phyloP scores from a whole-genome alignment of 139 green algal species.

The Ostreobium quekettii region DNA sequence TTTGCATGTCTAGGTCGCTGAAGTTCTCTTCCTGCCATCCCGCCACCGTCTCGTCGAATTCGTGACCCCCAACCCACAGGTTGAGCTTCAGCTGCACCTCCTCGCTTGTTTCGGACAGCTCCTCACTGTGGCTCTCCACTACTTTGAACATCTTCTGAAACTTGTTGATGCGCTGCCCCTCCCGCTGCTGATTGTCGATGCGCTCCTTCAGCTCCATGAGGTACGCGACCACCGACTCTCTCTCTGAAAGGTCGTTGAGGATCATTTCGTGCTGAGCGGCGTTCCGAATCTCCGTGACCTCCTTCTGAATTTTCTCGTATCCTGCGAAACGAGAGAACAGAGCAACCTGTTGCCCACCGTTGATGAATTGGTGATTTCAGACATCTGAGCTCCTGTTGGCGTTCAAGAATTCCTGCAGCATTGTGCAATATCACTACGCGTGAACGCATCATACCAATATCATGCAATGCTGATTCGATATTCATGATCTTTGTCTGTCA shows the following conservation, averaged over 20 bases:
- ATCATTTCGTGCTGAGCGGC: slow-evolving; percentile 65
- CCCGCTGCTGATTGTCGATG: slow-evolving; percentile 31
- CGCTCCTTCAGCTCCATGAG: slow-evolving; percentile 37
- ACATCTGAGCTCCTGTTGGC: no score
- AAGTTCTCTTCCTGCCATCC: slow-evolving; percentile 47
- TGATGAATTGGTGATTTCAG: no score
- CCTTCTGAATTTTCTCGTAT: slow-evolving; percentile 43
- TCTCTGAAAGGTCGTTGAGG: slow-evolving; percentile 42
- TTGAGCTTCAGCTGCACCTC: slow-evolving; percentile 64
- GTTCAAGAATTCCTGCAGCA: no score
- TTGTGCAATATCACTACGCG: no score
- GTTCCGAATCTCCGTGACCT: slow-evolving; percentile 40
- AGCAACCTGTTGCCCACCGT: no score
- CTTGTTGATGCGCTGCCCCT: slow-evolving; percentile 51
- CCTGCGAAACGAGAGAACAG: no score
- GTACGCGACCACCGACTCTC: slow-evolving; percentile 36
- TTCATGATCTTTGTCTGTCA: no score
- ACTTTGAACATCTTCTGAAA: slow-evolving; percentile 67
- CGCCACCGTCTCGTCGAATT: slow-evolving; percentile 44
- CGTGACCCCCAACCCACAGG: slow-evolving; percentile 53
- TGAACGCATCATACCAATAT: no score
- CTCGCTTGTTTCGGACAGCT: slow-evolving; percentile 39
- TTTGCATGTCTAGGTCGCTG: slow-evolving; percentile 42
- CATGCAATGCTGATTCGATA: no score
- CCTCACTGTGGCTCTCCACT: slow-evolving; percentile 34